Evolutionary conservation across 116 monocot genomes (phyloP).

Genomic region (Papilionanthe hybrid): DNA sequence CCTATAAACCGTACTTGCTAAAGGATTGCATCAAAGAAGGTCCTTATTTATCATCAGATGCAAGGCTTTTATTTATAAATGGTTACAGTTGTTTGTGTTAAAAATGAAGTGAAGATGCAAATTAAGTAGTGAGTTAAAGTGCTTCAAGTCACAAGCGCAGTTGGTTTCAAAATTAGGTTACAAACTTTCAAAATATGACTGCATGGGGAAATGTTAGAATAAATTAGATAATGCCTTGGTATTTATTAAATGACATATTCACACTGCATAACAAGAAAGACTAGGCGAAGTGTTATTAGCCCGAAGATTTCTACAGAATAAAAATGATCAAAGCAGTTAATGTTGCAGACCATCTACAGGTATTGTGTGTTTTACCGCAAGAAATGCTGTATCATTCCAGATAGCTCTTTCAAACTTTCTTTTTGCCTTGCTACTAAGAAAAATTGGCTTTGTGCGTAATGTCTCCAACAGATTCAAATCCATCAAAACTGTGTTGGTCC

Average conservation of each 20-base stretch:
- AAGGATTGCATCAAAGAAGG: not conserved
- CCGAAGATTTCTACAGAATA: not conserved
- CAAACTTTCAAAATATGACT: too few relatives aligned
- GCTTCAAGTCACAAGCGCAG: too few relatives aligned
- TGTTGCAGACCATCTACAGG: not conserved
- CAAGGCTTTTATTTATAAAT: too few relatives aligned
- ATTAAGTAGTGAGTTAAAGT: too few relatives aligned
- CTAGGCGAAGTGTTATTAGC: not conserved
- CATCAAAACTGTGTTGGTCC: slow-evolving; percentile 50
- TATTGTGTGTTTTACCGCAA: slow-evolving; percentile 36
- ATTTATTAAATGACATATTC: too few relatives aligned
- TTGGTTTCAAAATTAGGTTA: too few relatives aligned
- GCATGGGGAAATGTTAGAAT: too few relatives aligned
- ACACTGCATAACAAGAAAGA: too few relatives aligned
- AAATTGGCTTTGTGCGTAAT: slow-evolving; percentile 49
- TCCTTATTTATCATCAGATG: not conserved
- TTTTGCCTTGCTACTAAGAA: slow-evolving; percentile 56
- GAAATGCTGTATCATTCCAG: slow-evolving; percentile 70
- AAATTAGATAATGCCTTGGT: too few relatives aligned
- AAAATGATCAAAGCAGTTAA: not conserved
- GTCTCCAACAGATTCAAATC: slow-evolving; percentile 61
- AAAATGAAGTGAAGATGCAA: too few relatives aligned
- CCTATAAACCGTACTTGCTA: not conserved
- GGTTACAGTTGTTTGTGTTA: too few relatives aligned
- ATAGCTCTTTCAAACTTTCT: slow-evolving; percentile 57